These are phyloP conservation scores for Hebeloma cylindrosporum DNA, from an alignment of 768 basidiomycete species.

Conservation along the genomic window DNA sequence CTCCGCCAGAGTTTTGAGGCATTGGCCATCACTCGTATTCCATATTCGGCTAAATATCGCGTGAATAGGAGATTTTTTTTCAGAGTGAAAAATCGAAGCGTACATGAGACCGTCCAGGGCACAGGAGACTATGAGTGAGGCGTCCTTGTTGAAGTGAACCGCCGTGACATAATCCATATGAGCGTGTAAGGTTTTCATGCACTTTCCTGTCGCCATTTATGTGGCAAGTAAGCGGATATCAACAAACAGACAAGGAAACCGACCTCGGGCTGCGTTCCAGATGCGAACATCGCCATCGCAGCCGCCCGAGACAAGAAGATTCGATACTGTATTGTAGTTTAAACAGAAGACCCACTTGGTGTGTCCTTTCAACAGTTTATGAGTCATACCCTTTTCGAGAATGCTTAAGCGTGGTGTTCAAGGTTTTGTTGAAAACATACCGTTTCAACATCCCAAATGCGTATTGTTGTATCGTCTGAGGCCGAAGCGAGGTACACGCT, in stretches of 20 bases:
- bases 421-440: conserved; percentile 41
- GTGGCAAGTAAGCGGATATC: neutral
- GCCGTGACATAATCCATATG: conserved; percentile 95
- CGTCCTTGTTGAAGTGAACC: conserved; percentile 92
- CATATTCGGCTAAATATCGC: conserved; percentile 77
- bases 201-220: conserved; percentile 55
- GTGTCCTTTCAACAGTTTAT: conserved; percentile 77
- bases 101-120: conserved; percentile 94
- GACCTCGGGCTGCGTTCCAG: conserved; percentile 87
- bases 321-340: conserved; percentile 86
- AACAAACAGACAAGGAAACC: conserved; percentile 10
- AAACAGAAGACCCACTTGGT: conserved; percentile 89
- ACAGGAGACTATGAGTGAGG: conserved; percentile 88
- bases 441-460: conserved; percentile 86
- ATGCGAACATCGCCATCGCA: conserved; percentile 92
- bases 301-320: conserved; percentile 87
- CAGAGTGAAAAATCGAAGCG: conserved; percentile 27
- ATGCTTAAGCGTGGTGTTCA: neutral
- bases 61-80: conserved; percentile 1
- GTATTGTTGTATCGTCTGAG: conserved; percentile 87
- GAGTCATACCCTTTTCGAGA: conserved; percentile 57
- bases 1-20: conserved; percentile 93
- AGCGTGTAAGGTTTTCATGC: conserved; percentile 83
- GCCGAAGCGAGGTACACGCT: conserved; percentile 83
- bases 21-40: conserved; percentile 91